Base-by-base conservation (phyloP, 2,329 filamentous ascomycete genomes). In the Xylariales sp. region DNA sequence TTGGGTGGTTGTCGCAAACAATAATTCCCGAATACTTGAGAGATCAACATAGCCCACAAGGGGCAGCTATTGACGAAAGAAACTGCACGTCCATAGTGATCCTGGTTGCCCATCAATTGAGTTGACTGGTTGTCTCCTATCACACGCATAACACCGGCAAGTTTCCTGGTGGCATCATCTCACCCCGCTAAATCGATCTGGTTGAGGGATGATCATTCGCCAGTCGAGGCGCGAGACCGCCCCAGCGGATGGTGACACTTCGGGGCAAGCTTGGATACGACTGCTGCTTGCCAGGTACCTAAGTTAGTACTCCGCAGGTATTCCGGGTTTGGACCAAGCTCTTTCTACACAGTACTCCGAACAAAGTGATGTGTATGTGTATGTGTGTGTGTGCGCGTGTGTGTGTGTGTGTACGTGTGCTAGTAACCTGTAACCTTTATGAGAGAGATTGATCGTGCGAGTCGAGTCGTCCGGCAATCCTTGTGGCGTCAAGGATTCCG, bases 181-280 rank as follows among this genome's bases (percentile, higher is more conserved):
- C 28, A 40, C 38, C 38, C 38, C 38, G 29, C 38, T 22, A 7
- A 15, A 7, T 7, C 7, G 29, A 9, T 32, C 8, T 15, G 14
- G 29, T 15, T 16, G 9, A 14, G 32, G 9, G 32, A 6, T 35
- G 15, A 18, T 21, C 15, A 35, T 35, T 35, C 32, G 39, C 39
- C 39, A 35, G 19, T 35, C 15, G 39, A 36, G 31, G 39, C 31
- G 39, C 39, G 31, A 28, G 18, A 21, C 38, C 38, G 38, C 24
- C 38, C 20, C 28, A 10, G 18, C 9, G 36, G 25, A 38, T 31
- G 36, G 31, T 38, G 36, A 38, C 36, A 38, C 36, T 27, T 29
- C 31, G 16, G 15, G 31, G 36, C 15, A 32, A 33, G n/a, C n/a
- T n/a, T n/a, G n/a, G n/a, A n/a, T n/a, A n/a, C n/a, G n/a, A n/a